Conservation (phyloP, 2,329 filamentous ascomycete species). For the Penicillium nordicum region DNA sequence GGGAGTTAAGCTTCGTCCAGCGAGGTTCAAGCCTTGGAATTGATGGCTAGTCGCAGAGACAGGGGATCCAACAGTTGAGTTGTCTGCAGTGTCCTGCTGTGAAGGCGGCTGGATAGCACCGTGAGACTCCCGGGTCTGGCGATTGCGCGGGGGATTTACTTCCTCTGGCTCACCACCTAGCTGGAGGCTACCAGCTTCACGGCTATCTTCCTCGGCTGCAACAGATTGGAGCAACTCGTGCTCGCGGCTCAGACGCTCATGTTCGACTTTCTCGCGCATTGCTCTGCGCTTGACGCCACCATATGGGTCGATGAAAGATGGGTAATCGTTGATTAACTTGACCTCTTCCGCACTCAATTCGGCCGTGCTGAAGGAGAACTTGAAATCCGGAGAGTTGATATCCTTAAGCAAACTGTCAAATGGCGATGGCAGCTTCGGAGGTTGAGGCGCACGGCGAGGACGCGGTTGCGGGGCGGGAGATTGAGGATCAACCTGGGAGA, state of each 20-base stretch:
- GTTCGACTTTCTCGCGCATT: slow-evolving; percentile 68
- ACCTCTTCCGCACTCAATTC: slow-evolving; percentile 48
- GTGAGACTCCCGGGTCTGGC: slow-evolving; percentile 57
- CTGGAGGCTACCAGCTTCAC: slow-evolving; percentile 80
- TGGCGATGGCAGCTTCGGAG: slow-evolving; percentile 26
- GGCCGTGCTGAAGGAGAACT: slow-evolving; percentile 52
- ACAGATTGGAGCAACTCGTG: slow-evolving; percentile 52
- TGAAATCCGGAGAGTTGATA: slow-evolving; percentile 50
- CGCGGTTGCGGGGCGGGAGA: slow-evolving; percentile 22
- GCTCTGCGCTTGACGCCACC: slow-evolving; percentile 78
- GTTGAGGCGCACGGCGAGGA: slow-evolving; percentile 14
- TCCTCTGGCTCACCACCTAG: slow-evolving; percentile 92
- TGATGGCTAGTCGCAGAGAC: slow-evolving; percentile 41
- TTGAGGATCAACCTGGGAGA: slow-evolving; percentile 22
- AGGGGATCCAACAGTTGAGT: slow-evolving; percentile 42
- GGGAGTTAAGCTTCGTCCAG: slow-evolving; percentile 71
- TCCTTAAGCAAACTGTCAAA: slow-evolving; percentile 45
- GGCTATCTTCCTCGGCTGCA: slow-evolving; percentile 65
- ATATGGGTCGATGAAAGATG: slow-evolving; percentile 76
- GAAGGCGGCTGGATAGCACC: slow-evolving; percentile 72
- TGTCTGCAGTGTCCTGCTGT: slow-evolving; percentile 56
- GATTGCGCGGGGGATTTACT: slow-evolving; percentile 50
- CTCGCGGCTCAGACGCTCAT: slow-evolving; percentile 55
- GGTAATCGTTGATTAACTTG: slow-evolving; percentile 56
- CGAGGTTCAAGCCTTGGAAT: slow-evolving; percentile 58